Percentiles rank a stretch among this genome's conserved stretches.
These are phyloP conservation scores for Filosporella fistucella DNA, from an alignment of 495 filamentous ascomycete genomes.

Conservation along the genomic window DNA sequence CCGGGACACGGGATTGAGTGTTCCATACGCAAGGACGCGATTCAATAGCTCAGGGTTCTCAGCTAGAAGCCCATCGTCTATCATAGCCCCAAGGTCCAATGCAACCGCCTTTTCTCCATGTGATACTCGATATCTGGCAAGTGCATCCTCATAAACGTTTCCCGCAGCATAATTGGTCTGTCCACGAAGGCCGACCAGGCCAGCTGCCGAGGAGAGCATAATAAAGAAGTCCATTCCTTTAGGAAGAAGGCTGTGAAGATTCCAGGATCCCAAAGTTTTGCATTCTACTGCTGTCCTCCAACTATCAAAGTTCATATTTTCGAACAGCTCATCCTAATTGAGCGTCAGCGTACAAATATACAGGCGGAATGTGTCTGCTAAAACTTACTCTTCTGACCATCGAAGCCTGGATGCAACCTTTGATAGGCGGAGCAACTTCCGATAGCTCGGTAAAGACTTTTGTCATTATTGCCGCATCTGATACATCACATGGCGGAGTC, in stretches of 20 bases:
- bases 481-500: neutral
- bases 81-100: constrained; percentile 44
- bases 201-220: constrained; percentile 54
- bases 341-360: too few relatives aligned
- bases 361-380: too few relatives aligned
- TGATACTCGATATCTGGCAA: constrained; percentile 22
- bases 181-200: constrained; percentile 49
- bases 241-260: constrained; percentile 34
- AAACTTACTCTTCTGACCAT: too few relatives aligned
- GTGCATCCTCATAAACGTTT: constrained; percentile 52
- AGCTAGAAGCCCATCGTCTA: constrained; percentile 14
- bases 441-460: constrained; percentile 31
- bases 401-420: constrained; percentile 39
- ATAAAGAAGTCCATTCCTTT: constrained; percentile 48
- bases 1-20: neutral
- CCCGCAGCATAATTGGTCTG: constrained; percentile 61
- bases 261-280: constrained; percentile 31
- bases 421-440: constrained; percentile 35
- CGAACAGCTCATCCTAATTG: neutral
- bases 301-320: constrained; percentile 24
- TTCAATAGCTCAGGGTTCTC: neutral
- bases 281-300: constrained; percentile 28
- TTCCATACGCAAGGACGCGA: neutral
- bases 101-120: constrained; percentile 40
- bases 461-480: constrained; percentile 2